Conservation (phyloP, 2,329 filamentous ascomycete genomes). For the Orbilia blumenaviensis region DNA sequence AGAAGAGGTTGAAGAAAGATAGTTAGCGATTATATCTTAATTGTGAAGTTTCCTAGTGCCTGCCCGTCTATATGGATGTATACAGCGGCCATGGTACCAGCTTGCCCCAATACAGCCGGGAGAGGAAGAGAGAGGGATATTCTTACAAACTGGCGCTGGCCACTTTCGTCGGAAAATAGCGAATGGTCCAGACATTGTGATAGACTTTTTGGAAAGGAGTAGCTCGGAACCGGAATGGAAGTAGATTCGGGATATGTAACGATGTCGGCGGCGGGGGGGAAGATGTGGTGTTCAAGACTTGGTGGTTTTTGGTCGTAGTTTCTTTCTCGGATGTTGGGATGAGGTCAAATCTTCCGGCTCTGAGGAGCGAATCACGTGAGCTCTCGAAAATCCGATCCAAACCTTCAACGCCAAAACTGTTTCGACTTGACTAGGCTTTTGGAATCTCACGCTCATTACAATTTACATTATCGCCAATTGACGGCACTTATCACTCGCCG, state of each 20-base stretch:
- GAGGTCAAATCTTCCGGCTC: conserved; percentile 50
- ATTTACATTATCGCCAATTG: conserved; percentile 3
- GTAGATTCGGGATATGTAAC: neutral
- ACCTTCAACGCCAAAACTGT: conserved; percentile 19
- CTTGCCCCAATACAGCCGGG: neutral
- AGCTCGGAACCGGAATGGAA: neutral
- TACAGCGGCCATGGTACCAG: neutral
- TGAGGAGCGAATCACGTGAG: conserved; percentile 33
- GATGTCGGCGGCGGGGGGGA: neutral
- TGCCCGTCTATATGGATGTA: neutral
- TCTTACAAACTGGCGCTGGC: conserved; percentile 77
- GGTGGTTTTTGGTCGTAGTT: neutral
- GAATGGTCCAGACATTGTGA: conserved; percentile 43
- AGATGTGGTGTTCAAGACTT: neutral
- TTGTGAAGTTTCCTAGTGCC: conserved; percentile 52
- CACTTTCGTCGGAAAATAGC: conserved; percentile 79
- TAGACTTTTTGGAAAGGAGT: neutral
- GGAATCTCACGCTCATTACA: neutral
- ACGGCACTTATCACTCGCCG: neutral
- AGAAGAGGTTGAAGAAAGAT: conserved; percentile 56
- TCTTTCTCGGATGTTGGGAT: conserved; percentile 32
- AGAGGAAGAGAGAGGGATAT: conserved; percentile 17
- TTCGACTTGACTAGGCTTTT: neutral
- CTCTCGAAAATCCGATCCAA: neutral
- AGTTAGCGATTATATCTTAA: conserved; percentile 56